phyloP scores from a whole-genome alignment of 805 yeast genomes.

The Saturnispora diversa region DNA sequence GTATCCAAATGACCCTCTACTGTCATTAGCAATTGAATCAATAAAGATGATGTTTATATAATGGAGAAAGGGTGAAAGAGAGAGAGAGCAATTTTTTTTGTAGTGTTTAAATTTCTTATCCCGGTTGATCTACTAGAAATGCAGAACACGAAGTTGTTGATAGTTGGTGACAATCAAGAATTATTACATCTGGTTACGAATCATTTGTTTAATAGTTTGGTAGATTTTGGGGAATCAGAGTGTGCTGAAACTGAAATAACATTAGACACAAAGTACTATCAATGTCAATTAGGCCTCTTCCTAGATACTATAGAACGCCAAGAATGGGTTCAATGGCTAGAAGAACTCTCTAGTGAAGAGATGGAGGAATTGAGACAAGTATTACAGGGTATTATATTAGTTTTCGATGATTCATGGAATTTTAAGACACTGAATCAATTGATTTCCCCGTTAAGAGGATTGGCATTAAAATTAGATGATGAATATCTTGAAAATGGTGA shows the following conservation, averaged over 20 bases:
- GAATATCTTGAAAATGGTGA: slow-evolving; percentile 5
- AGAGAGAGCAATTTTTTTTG: too few relatives aligned
- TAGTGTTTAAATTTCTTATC: too few relatives aligned
- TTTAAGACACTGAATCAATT: background rate
- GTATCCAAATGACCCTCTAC: background rate
- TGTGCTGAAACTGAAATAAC: background rate
- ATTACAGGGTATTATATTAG: slow-evolving; percentile 23
- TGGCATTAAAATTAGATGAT: slow-evolving; percentile 5
- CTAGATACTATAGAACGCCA: slow-evolving; percentile 28
- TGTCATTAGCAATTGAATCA: background rate
- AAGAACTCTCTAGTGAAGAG: slow-evolving; percentile 34
- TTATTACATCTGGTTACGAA: background rate
- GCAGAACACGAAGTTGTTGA: too few relatives aligned
- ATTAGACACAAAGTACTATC: slow-evolving; percentile 23
- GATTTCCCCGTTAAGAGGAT: background rate
- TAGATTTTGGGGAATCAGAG: slow-evolving; percentile 1
- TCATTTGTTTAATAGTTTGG: background rate
- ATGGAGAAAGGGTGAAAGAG: background rate
- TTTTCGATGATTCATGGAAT: background rate
- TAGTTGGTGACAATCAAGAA: too few relatives aligned
- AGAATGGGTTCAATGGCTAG: slow-evolving; percentile 31
- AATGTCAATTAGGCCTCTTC: slow-evolving; percentile 23
- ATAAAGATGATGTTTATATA: background rate
- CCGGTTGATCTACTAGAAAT: too few relatives aligned
- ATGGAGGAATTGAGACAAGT: slow-evolving; percentile 38